Base-by-base conservation (phyloP, 805 yeast genomes). In the Sugiyamaella floridensis region DNA sequence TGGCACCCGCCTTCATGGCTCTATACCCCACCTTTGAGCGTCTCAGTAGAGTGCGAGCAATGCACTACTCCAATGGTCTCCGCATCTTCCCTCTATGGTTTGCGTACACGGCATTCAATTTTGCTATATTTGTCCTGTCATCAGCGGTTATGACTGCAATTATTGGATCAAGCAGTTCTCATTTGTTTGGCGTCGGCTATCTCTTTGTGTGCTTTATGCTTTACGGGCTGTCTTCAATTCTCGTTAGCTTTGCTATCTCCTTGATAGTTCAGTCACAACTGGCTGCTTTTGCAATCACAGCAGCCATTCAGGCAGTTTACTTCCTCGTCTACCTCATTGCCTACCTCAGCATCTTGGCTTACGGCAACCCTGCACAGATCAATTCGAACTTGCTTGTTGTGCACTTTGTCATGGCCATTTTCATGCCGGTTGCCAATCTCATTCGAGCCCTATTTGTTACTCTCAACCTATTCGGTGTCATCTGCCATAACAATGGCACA, bases 61-160 rank as follows among this genome's bases (percentile, higher is more conserved):
- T 68, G 61, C 70, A 68, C n/a, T 68, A 68, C 50, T 68, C 71
- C n/a, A 68, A 68, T 53, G 71, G 71, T 15, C 55, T 68, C 26
- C 55, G 64, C 15, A 65, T 66, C 2, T 49, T 63, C 14, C 70
- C 71, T 4, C 49, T 67, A 22, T 68, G 71, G 71, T 45, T 59
- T 14, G 68, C 69, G 2, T 67, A 68, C 46, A 52, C 61, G 10
- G 9, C 63, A 16, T 65, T 63, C 47, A 64, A 64, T 43, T 56
- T 61, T 50, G 43, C 56, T 5, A 49, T 60, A n/a, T 53, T 60
- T 19, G 40, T 67, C 40, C 43, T 67, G 16, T 42, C 56, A 9
- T 54, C 68, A 10, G 61, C 61, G 9, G 60, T 63, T n/a, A 52
- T 63, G 43, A 58, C 60, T 8, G 64, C 59, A 20, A 58, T 67